phyloP scores from a whole-genome alignment of 345 rosid genomes.

The Euphorbia peplus region DNA sequence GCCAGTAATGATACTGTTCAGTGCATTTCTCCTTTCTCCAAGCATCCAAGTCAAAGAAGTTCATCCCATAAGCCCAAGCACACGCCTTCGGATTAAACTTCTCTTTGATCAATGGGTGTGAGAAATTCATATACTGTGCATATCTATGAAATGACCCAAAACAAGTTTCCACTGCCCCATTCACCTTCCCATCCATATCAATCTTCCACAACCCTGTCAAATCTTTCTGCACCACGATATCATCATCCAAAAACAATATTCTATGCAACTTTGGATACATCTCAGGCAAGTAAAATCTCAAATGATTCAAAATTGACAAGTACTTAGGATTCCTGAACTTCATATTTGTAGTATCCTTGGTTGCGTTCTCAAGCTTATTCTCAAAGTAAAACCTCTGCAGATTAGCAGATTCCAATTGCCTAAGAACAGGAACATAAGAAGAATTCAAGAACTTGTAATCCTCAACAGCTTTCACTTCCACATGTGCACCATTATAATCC shows the following conservation, averaged over 20 bases:
- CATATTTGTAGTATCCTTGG: constrained; percentile 90
- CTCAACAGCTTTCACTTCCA: constrained; percentile 98
- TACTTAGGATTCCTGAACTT: constrained; percentile 97
- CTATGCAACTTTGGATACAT: constrained; percentile 90
- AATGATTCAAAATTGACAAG: constrained; percentile 85
- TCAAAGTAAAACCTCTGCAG: constrained; percentile 92
- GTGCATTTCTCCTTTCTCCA: constrained; percentile 99
- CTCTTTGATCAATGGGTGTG: constrained; percentile 89
- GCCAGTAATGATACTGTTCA: constrained; percentile 98
- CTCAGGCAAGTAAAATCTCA: constrained; percentile 93
- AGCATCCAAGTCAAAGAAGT: constrained; percentile 97
- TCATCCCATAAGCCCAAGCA: constrained; percentile 99
- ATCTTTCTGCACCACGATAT: constrained; percentile 95
- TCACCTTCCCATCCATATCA: constrained; percentile 97
- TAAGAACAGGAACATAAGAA: constrained; percentile 86
- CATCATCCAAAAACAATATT: constrained; percentile 87
- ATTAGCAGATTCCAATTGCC: constrained; percentile 80
- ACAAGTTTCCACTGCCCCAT: constrained; percentile 97
- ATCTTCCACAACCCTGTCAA: constrained; percentile 91
- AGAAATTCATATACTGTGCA: constrained; percentile 96
- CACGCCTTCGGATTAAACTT: constrained; percentile 97
- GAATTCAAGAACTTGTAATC: constrained; percentile 90
- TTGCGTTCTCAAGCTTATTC: constrained; percentile 90
- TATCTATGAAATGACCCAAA: constrained; percentile 96
- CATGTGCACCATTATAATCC: constrained; percentile 86